phyloP scores from a whole-genome alignment of 306 rosid genomes.

The Prinsepia uniflora region DNA sequence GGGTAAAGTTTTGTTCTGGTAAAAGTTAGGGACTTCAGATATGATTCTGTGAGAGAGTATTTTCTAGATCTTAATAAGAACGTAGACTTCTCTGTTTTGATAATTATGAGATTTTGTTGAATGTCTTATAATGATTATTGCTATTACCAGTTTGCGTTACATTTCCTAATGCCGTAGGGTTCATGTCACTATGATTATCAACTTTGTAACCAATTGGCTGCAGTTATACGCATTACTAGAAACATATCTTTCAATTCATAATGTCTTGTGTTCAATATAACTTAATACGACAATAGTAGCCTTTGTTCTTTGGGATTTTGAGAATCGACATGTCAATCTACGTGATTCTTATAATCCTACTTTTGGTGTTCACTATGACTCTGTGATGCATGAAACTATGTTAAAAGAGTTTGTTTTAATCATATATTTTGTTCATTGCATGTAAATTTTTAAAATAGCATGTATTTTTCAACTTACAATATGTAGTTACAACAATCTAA shows the following conservation, averaged over 20 bases:
- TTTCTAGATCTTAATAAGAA: not conserved
- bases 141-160: not conserved
- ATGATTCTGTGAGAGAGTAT: not conserved
- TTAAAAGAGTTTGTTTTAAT: not conserved
- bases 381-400: not conserved
- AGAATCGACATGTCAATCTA: not conserved
- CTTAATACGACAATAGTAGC: not conserved
- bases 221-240: not conserved
- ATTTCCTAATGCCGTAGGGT: no score
- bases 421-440: not conserved
- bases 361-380: not conserved
- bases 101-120: not conserved
- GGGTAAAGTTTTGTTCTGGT: not conserved
- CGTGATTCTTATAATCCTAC: not conserved
- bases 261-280: not conserved
- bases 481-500: not conserved
- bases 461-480: constrained; percentile 6
- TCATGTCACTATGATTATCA: not conserved
- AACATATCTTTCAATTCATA: not conserved
- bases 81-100: not conserved
- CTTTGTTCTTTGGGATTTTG: not conserved
- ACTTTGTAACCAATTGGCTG: not conserved
- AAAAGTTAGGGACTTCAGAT: not conserved
- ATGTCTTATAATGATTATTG: not conserved
- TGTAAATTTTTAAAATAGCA: constrained; percentile 7